Evolutionary conservation across 345 rosid species (phyloP).

Genomic region (Iberis pinnata): DNA sequence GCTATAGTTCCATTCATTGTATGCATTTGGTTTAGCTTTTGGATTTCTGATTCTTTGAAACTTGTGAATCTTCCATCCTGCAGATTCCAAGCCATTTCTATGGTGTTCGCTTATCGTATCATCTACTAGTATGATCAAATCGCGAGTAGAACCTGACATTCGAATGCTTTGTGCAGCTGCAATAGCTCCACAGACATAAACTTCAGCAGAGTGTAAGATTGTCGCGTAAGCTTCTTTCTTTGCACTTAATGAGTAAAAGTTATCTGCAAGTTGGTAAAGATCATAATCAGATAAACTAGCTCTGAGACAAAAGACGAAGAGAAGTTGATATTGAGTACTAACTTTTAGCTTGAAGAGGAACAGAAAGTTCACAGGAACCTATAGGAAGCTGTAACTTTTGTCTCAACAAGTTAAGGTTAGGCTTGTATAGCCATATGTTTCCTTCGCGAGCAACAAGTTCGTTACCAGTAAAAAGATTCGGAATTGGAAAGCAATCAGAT

Average conservation of each 20-base stretch:
- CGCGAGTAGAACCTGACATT: conserved; percentile 80
- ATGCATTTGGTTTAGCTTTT: conserved; percentile 70
- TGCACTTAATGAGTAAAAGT: conserved; percentile 56
- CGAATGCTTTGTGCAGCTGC: conserved; percentile 83
- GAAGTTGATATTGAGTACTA: neutral
- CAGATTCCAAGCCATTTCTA: conserved; percentile 67
- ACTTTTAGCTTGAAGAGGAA: conserved; percentile 81
- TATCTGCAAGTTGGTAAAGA: conserved; percentile 35
- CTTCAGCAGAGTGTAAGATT: conserved; percentile 73
- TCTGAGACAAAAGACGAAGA: no score
- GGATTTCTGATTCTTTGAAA: conserved; percentile 81
- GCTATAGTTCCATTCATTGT: conserved; percentile 94
- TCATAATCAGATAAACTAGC: no score
- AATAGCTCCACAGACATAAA: conserved; percentile 85
- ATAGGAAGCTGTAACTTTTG: conserved; percentile 45
- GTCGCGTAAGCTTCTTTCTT: conserved; percentile 84
- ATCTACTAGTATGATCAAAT: conserved; percentile 86
- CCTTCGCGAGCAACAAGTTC: conserved; percentile 51
- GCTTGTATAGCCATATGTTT: conserved; percentile 71
- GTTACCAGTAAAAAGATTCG: conserved; percentile 76
- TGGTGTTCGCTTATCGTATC: conserved; percentile 64
- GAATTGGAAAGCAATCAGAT: conserved; percentile 67
- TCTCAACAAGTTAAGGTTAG: conserved; percentile 52
- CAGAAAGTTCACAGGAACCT: conserved; percentile 87
- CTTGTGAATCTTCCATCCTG: conserved; percentile 78